Evolutionary conservation across 495 filamentous ascomycete species (phyloP), one percentile per base, ranked within the genome.

Genomic region (Hypoxylon rickii): DNA sequence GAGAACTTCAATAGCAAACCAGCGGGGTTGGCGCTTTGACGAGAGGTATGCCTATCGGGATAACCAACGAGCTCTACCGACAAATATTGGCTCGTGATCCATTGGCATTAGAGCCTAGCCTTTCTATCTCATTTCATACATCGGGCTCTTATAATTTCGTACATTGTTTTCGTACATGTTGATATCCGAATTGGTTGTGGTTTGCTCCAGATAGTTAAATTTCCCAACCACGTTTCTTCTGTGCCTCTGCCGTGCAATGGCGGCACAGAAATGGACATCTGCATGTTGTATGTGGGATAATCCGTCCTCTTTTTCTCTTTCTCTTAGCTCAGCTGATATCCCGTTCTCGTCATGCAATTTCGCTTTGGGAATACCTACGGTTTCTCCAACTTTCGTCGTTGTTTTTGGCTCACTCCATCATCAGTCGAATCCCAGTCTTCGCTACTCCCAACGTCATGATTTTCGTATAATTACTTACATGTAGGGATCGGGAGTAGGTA

Each of bases 261-360:
- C 49, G 22, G 53, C 34, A 63, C 58, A 38, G 52, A 16, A 44
- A 34, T 47, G 53, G 53, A 49, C 48, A 22, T 41, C 37, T 48
- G 52, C 58, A 57, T 47, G 20, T 33, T 39, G 47, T 46, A 52
- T 56, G 15, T 16, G 11, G n/a, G n/a, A n/a, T n/a, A n/a, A n/a
- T n/a, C n/a, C n/a, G n/a, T n/a, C n/a, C n/a, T n/a, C n/a, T n/a
- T n/a, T n/a, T n/a, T n/a, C n/a, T n/a, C n/a, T n/a, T n/a, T n/a
- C 47, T 36, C 48, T 63, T 47, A 63, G 59, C 53, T 63, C 59
- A 63, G 59, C 59, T 63, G 59, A 58, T 53, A 38, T 19, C 47
- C 26, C 59, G 54, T 63, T 63, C 48, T 62, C 58, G 52, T 62
- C 58, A 44, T 55, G 47, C 26, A 29, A 15, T 58, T 45, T 48